A percentile compares a stretch with the other conserved stretches of the same genome.
Conservation (phyloP, 2,329 filamentous ascomycete genomes). For the Aureobasidium sp. region DNA sequence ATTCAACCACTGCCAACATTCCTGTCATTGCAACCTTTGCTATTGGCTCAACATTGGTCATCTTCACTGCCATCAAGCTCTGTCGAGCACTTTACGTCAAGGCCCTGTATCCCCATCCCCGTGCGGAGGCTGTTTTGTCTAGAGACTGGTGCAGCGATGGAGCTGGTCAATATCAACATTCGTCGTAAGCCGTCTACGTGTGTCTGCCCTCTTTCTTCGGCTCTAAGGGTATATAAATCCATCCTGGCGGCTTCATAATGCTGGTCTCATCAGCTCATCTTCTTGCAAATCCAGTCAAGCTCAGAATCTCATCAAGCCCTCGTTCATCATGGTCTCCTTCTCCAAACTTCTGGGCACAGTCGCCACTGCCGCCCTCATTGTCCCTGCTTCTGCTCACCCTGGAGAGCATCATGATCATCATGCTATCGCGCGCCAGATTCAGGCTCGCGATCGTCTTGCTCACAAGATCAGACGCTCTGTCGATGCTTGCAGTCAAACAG, state of each 20-base stretch:
- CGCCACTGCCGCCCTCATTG: neutral
- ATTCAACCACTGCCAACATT: neutral
- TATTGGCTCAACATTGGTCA: neutral
- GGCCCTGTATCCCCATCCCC: too few species aligned
- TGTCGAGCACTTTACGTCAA: neutral
- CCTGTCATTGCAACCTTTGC: neutral
- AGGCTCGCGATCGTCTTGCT: conserved; percentile 21
- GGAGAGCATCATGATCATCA: conserved; percentile 30
- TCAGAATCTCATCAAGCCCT: too few species aligned
- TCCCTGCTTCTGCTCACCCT: conserved; percentile 26
- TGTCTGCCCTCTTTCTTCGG: too few species aligned
- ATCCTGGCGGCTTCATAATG: too few species aligned
- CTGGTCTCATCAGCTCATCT: too few species aligned
- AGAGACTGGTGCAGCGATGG: too few species aligned
- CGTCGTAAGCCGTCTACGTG: too few species aligned
- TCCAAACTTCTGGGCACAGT: neutral
- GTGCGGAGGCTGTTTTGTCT: too few species aligned
- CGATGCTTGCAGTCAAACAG: neutral
- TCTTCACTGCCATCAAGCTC: neutral
- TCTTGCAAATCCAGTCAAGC: too few species aligned
- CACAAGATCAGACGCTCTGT: neutral
- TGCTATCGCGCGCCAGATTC: conserved; percentile 28
- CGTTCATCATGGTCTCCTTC: neutral
- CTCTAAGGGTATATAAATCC: too few species aligned
- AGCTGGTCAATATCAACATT: too few species aligned